Percentiles rank a stretch among this genome's conserved stretches.
phyloP scores from a whole-genome alignment of 2,329 filamentous ascomycete genomes.

The Dothidotthia symphoricarpi region DNA sequence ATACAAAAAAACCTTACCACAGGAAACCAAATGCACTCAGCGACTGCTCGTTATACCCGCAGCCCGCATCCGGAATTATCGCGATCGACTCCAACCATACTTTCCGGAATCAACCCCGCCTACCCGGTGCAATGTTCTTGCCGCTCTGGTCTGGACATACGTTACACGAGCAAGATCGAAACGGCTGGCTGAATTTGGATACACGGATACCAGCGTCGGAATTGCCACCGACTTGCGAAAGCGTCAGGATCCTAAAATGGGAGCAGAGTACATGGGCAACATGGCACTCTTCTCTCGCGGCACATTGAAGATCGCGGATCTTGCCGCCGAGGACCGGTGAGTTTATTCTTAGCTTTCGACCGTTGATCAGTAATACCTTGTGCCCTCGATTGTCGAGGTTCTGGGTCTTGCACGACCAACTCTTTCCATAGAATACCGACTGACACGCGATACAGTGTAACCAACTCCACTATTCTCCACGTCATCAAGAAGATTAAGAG shows the following conservation, averaged over 20 bases:
- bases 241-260: conserved; percentile 25
- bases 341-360: conserved; percentile 12
- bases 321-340: conserved; percentile 30
- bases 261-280: conserved; percentile 32
- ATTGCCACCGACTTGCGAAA: conserved; percentile 34
- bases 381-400: conserved; percentile 1
- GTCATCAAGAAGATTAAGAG: conserved; percentile 28
- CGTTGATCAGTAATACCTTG: not conserved
- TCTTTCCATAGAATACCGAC: conserved; percentile 8
- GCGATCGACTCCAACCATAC: conserved; percentile 21
- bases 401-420: conserved; percentile 7
- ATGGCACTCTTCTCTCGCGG: conserved; percentile 34
- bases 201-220: conserved; percentile 27
- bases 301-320: conserved; percentile 25
- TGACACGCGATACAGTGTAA: conserved; percentile 28
- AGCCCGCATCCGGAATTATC: conserved; percentile 25
- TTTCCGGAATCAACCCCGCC: conserved; percentile 20
- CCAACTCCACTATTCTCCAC: conserved; percentile 27
- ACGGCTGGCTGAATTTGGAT: conserved; percentile 16
- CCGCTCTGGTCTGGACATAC: conserved; percentile 38
- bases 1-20: conserved; percentile 29
- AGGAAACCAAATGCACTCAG: conserved; percentile 25
- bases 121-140: conserved; percentile 35
- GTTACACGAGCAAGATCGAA: conserved; percentile 33
- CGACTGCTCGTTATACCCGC: conserved; percentile 32